These are phyloP conservation scores for Penicillium dipodomyicola DNA, from an alignment of 495 filamentous ascomycete species.

Conservation along the genomic window DNA sequence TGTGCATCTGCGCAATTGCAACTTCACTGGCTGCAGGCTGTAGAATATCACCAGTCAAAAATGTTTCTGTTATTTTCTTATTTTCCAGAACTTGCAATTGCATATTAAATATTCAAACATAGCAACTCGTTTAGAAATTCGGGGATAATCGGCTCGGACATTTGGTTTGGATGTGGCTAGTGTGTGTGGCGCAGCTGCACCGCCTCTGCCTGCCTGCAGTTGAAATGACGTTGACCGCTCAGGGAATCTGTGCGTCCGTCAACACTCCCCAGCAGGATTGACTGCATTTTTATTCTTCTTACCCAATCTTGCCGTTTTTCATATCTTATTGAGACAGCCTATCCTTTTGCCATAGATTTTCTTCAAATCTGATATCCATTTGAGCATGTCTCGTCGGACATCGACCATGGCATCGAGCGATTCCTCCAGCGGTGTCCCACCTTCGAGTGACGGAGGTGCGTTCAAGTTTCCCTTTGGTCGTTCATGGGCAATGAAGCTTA, in stretches of 20 bases:
- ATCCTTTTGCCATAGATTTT: constrained; percentile 4
- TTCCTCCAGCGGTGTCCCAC: constrained; percentile 37
- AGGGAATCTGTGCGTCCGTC: constrained; percentile 37
- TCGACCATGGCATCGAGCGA: constrained; percentile 41
- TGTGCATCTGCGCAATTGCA: constrained; percentile 43
- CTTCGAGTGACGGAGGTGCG: constrained; percentile 43
- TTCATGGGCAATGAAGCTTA: constrained; percentile 21
- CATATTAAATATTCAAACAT: neutral
- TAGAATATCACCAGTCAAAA: constrained; percentile 41
- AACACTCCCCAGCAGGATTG: constrained; percentile 37
- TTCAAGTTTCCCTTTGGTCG: constrained; percentile 16
- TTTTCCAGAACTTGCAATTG: neutral
- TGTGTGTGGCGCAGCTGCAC: constrained; percentile 33
- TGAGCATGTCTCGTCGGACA: constrained; percentile 49
- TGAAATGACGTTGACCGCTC: constrained; percentile 44
- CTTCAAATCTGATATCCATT: constrained; percentile 13
- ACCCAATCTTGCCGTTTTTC: constrained; percentile 13
- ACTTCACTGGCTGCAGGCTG: constrained; percentile 36
- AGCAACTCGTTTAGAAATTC: neutral
- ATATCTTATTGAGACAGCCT: constrained; percentile 4
- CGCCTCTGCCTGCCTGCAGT: constrained; percentile 25
- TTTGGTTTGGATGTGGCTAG: constrained; percentile 26
- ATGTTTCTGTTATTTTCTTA: constrained; percentile 14
- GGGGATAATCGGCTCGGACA: neutral
- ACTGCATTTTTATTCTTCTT: constrained; percentile 23